These are phyloP conservation scores for Vitis hybrid DNA, from an alignment of 177 flowering plant species.

Conservation along the genomic window DNA sequence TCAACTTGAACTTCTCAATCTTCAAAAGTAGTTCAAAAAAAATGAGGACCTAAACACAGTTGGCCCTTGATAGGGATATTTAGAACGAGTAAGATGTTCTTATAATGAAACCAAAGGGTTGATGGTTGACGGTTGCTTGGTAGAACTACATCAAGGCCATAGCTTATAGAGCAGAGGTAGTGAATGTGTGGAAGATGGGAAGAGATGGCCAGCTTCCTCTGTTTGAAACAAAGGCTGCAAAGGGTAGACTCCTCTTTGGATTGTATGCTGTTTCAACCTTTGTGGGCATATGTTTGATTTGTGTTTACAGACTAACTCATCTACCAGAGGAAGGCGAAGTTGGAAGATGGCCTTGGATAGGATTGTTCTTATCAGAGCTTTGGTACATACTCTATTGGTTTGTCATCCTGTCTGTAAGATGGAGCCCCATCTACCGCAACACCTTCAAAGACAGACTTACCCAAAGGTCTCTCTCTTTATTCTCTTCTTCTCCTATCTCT, in stretches of 20 bases:
- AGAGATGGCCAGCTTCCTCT: background rate
- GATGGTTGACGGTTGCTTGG: no score
- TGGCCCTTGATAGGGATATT: no score
- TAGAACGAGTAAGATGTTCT: no score
- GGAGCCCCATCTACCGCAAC: conserved; percentile 23
- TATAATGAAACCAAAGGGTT: no score
- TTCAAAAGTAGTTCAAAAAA: no score
- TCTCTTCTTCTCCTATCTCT: no score
- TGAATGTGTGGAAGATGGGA: background rate
- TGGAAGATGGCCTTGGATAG: conserved; percentile 18
- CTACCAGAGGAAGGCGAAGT: conserved; percentile 14
- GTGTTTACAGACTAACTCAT: conserved; percentile 22
- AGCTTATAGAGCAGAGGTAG: no score
- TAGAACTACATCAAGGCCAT: no score
- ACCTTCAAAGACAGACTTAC: conserved; percentile 38
- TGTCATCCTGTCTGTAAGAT: conserved; percentile 27
- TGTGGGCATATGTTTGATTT: conserved; percentile 24
- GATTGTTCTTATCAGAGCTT: conserved; percentile 24
- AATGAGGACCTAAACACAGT: no score
- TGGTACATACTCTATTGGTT: conserved; percentile 38
- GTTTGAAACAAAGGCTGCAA: conserved; percentile 2
- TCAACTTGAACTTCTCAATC: no score
- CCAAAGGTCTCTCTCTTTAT: no score
- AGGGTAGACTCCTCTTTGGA: background rate
- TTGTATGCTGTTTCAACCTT: conserved; percentile 19